Evolutionary conservation across 768 basidiomycete genomes (phyloP), one percentile per base, ranked within the genome.

Genomic region (Phylloporus arenicola): DNA sequence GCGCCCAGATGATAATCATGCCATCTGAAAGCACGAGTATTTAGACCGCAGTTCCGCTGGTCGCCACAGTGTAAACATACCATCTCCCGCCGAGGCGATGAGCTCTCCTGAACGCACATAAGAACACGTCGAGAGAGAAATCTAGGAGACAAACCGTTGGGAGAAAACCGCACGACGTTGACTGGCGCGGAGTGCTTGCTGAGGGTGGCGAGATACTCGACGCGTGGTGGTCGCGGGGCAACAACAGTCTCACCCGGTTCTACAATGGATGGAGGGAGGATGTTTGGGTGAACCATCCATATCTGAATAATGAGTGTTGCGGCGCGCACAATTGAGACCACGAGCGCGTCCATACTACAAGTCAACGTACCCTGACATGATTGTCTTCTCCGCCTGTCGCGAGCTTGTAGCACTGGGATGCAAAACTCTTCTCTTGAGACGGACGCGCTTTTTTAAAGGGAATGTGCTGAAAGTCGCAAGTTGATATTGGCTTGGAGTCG

Each of bases 351-450:
- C 24, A 39, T 45, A 24, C 8, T 2, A 27, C 34, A 44, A 37
- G 48, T 53, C 46, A 43, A 83, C 94, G 70, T 63, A 96, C 94
- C 67, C 96, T 76, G 62, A 99, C 92, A 73, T 94, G 87, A 62
- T 93, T 96, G 64, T 99, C 96, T 64, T 95, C 95, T 41, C 96
- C 96, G 12, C 84, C 92, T 0, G 96, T 97, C 1, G 93, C 96
- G 17, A 99, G 74, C 57, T 88, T 80, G 73, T 96, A 97, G n/a
- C 82, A 70, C 72, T 91, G 86, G 17, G 75, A 72, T 9, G 79
- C 77, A 64, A 78, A 88, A 55, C 71, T 76, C 65, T 70, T 74
- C 55, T 74, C 73, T 55, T 82, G 77, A 16, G 58, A 48, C 3
- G 86, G 84, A 70, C 86, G 82, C 72, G 87, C 84, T 68, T 84